A percentile compares a stretch with the other conserved stretches of the same genome.
phyloP scores from a whole-genome alignment of 2,329 filamentous ascomycete species.

The Phoma herbarum region DNA sequence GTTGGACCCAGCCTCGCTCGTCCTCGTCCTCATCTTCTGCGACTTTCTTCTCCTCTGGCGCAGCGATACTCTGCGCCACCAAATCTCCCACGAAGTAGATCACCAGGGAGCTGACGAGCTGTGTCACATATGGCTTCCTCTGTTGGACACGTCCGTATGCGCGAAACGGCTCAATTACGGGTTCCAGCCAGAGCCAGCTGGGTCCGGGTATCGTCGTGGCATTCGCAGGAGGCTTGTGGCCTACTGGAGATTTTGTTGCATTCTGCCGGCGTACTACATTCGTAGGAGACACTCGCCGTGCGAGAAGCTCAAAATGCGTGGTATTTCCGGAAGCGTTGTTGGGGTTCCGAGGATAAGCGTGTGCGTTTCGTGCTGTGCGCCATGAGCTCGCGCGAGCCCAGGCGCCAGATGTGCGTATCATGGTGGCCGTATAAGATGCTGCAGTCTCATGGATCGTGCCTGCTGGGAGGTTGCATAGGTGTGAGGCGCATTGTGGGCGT shows the following conservation, averaged over 20 bases:
- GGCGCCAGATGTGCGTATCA: slow-evolving; percentile 44
- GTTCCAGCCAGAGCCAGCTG: slow-evolving; percentile 58
- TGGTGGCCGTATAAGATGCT: slow-evolving; percentile 28
- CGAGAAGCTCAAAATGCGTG: slow-evolving; percentile 15
- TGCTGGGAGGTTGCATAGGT: neutral
- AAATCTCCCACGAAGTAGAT: slow-evolving; percentile 84
- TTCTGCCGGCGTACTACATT: slow-evolving; percentile 28
- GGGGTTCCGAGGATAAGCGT: slow-evolving; percentile 22
- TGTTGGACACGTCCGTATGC: slow-evolving; percentile 76
- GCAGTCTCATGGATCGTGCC: slow-evolving; percentile 14
- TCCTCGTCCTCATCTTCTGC: slow-evolving; percentile 19
- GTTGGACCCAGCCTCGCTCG: slow-evolving; percentile 49
- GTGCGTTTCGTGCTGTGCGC: slow-evolving; percentile 31
- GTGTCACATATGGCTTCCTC: slow-evolving; percentile 78
- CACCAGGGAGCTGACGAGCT: slow-evolving; percentile 76
- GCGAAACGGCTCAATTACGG: slow-evolving; percentile 56
- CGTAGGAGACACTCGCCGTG: slow-evolving; percentile 19
- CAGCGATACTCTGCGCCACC: slow-evolving; percentile 73
- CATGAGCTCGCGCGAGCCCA: slow-evolving; percentile 34
- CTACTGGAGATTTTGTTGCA: slow-evolving; percentile 31
- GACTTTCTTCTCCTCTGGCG: slow-evolving; percentile 27
- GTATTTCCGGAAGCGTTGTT: slow-evolving; percentile 16
- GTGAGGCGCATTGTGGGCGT: slow-evolving; percentile 9
- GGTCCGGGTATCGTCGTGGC: slow-evolving; percentile 53
- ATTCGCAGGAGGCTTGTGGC: slow-evolving; percentile 28